These are phyloP conservation scores for Melanopsichium pennsylvanicum DNA, from an alignment of 1,284 basidiomycete species.

Conservation along the genomic window DNA sequence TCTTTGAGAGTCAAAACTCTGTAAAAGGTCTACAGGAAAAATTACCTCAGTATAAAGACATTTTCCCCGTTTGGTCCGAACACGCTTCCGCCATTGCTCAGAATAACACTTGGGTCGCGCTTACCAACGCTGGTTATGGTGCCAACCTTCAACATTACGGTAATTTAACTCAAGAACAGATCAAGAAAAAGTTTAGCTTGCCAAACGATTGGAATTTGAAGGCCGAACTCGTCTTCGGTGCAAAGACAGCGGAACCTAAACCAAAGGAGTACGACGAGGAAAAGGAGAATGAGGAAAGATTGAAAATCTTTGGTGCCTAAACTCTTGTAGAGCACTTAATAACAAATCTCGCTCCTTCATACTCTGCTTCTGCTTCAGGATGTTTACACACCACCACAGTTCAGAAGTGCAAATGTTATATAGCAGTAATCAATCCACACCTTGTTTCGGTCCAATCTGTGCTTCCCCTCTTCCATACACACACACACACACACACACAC, in stretches of 20 bases:
- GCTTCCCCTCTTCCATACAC: no score
- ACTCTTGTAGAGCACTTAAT: no score
- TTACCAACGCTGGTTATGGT: constrained; percentile 68
- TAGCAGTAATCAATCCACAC: no score
- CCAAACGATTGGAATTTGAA: constrained; percentile 67
- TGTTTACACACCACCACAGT: no score
- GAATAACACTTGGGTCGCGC: constrained; percentile 68
- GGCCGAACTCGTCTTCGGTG: constrained; percentile 69
- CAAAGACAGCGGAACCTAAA: constrained; percentile 19
- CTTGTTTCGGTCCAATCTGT: no score
- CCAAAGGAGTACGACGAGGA: constrained; percentile 30
- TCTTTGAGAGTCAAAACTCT: constrained; percentile 63
- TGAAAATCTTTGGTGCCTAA: constrained; percentile 29
- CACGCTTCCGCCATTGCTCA: constrained; percentile 66
- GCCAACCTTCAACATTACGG: constrained; percentile 67
- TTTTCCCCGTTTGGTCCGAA: constrained; percentile 64
- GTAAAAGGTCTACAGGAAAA: constrained; percentile 63
- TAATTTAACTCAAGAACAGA: constrained; percentile 42
- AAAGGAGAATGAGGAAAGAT: constrained; percentile 14
- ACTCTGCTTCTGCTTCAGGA: no score
- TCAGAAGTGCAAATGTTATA: no score
- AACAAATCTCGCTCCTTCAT: no score
- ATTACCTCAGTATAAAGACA: constrained; percentile 66
- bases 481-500: no score
- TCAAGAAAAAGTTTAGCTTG: constrained; percentile 64